phyloP scores from a whole-genome alignment of 805 yeast species.

The Maudiozyma bulderi region DNA sequence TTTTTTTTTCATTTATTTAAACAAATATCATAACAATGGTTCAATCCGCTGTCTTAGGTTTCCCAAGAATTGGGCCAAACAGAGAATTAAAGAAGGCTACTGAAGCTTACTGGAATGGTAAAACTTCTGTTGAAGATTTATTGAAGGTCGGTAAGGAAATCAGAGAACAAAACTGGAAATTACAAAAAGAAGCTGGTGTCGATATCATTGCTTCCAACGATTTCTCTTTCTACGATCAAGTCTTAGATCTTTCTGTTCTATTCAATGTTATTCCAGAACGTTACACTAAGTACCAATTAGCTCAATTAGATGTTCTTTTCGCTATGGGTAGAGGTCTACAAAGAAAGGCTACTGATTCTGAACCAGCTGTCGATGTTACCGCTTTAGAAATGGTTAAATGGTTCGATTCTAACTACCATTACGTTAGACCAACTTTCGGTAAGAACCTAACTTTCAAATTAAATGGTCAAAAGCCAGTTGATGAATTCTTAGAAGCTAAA shows the following conservation, averaged over 20 bases:
- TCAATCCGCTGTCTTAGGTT: slow-evolving; percentile 94
- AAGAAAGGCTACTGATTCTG: slow-evolving; percentile 82
- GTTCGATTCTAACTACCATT: slow-evolving; percentile 99
- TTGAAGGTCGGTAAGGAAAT: slow-evolving; percentile 89
- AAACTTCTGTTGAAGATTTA: slow-evolving; percentile 77
- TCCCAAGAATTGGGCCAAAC: slow-evolving; percentile 99
- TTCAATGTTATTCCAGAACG: slow-evolving; percentile 96
- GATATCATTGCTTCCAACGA: slow-evolving; percentile 96
- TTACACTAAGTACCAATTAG: slow-evolving; percentile 77
- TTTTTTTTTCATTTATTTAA: neutral
- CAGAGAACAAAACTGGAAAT: slow-evolving; percentile 95
- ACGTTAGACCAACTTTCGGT: slow-evolving; percentile 98
- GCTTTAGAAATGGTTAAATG: slow-evolving; percentile 99
- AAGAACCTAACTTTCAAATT: slow-evolving; percentile 92
- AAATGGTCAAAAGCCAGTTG: slow-evolving; percentile 93
- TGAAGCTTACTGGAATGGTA: slow-evolving; percentile 98
- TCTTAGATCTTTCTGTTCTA: slow-evolving; percentile 80
- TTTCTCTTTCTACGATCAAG: slow-evolving; percentile 97
- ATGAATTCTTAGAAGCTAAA: slow-evolving; percentile 96
- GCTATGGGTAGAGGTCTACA: slow-evolving; percentile 99
- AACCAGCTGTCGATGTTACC: slow-evolving; percentile 91
- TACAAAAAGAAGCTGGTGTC: slow-evolving; percentile 94
- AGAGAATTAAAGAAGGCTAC: slow-evolving; percentile 99
- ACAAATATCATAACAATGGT: slow-evolving; percentile 47
- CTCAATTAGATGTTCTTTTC: slow-evolving; percentile 83